phyloP scores from a whole-genome alignment of 345 rosid genomes.

The Eucalyptus grandis region DNA sequence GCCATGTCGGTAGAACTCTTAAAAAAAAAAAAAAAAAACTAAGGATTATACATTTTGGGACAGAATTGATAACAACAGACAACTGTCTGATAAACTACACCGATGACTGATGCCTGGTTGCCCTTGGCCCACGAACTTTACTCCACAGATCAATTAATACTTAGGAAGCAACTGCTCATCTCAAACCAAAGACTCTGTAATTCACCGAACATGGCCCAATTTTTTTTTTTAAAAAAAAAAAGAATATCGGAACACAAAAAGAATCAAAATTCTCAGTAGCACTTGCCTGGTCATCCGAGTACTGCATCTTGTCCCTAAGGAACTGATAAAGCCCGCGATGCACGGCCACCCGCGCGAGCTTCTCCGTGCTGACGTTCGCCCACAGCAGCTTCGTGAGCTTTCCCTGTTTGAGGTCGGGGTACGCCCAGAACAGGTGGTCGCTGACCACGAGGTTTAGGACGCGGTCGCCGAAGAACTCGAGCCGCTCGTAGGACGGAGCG shows the following conservation, averaged over 20 bases:
- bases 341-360: constrained; percentile 69
- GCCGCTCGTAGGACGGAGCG: constrained; percentile 39
- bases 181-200: neutral
- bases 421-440: constrained; percentile 24
- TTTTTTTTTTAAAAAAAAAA: neutral
- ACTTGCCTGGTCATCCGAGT: constrained; percentile 43
- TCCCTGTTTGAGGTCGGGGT: constrained; percentile 44
- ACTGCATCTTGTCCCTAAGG: constrained; percentile 22
- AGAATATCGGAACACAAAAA: neutral
- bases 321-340: constrained; percentile 29
- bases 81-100: neutral
- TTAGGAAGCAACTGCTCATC: neutral
- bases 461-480: constrained; percentile 78
- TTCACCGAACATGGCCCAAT: neutral
- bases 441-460: constrained; percentile 35
- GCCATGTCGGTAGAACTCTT: neutral
- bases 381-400: constrained; percentile 41
- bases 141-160: neutral
- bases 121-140: neutral
- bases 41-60: neutral
- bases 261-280: neutral
- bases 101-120: neutral
- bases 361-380: constrained; percentile 68
- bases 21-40: neutral
- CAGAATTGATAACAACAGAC: neutral